phyloP scores from a whole-genome alignment of 768 basidiomycete genomes.

The Boletus sp. region DNA sequence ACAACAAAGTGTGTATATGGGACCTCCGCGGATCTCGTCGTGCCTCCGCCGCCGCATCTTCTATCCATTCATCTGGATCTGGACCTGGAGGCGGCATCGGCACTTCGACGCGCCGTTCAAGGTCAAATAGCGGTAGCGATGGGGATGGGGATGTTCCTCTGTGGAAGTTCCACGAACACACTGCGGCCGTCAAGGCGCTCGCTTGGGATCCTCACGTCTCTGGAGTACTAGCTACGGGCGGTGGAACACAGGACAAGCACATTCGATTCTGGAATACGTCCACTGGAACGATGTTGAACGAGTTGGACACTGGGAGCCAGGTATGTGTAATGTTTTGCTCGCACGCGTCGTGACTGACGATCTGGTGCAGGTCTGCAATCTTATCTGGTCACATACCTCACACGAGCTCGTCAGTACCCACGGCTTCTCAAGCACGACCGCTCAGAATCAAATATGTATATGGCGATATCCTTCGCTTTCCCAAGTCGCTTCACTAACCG shows the following conservation, averaged over 20 bases:
- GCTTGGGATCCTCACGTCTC: conserved; percentile 97
- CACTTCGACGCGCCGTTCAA: conserved; percentile 20
- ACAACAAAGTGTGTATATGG: conserved; percentile 99
- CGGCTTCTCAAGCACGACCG: conserved; percentile 89
- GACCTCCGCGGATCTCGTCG: conserved; percentile 70
- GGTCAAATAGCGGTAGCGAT: conserved; percentile 29
- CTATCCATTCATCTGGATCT: conserved; percentile 26
- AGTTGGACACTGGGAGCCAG: conserved; percentile 95
- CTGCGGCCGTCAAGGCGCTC: conserved; percentile 95
- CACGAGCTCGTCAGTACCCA: conserved; percentile 98
- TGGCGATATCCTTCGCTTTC: conserved; percentile 93
- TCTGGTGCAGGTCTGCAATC: conserved; percentile 82
- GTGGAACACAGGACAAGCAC: conserved; percentile 98
- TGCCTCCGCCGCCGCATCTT: conserved; percentile 27
- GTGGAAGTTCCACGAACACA: conserved; percentile 96
- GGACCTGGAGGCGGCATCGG: conserved; percentile 30
- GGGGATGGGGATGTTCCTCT: conserved; percentile 60
- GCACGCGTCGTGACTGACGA: conserved; percentile 3
- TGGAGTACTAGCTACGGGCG: conserved; percentile 90
- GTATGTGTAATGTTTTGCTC: conserved; percentile 37
- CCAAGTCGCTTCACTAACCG: conserved; percentile 93
- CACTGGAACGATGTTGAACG: conserved; percentile 79
- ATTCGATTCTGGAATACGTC: conserved; percentile 96
- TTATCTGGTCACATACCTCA: conserved; percentile 93
- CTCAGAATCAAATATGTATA: conserved; percentile 95